Base-by-base conservation (phyloP, 805 yeast genomes). In the Blastobotrys mokoenaii region DNA sequence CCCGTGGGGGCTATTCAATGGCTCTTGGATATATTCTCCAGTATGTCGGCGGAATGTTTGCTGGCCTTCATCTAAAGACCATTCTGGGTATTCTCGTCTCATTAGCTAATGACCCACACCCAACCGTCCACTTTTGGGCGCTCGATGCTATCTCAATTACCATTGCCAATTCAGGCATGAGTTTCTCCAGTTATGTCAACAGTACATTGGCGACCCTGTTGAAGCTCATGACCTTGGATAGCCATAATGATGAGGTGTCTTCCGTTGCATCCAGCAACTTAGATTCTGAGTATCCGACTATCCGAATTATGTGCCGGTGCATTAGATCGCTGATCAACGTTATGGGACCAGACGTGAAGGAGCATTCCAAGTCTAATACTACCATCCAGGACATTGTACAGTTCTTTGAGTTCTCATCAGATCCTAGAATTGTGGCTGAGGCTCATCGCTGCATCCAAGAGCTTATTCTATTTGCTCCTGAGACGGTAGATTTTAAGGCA, bases 51-150 rank as follows among this genome's bases (percentile, higher is more conserved):
- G 63, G 64, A 11, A 55, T 61, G 53, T 55, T 56, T 43, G 62
- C 73, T 0, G 60, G 65, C 11, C 58, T 67, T 0, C 68, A 70
- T 29, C 66, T 74, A 45, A 59, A 65, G 40, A 58, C 74, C 3
- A 73, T 82, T 2, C 68, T 73, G 46, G 79, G 78, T 31, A 77
- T 86, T 3, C 57, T 80, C 2, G 61, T 72, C 33, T 79, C 84
- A 12, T 68, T 90, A 25, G 61, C 80, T 3, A 66, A 66, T 16
- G 97, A 90, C 61, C 89, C 96, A 0, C 90, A 89, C 58, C 96
- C 96, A 0, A 66, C 77, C 1, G 88, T 93, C 14, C 89, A 85
- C 58, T 72, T 76, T 45, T 82, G 88, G 72, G 71, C 90, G 0
- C 60, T 88, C 53, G 74, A 73, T 40, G 74, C 93, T 0, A 59